A percentile compares a stretch with the other conserved stretches of the same genome.
These are phyloP conservation scores for Hemileccinum rubropunctum DNA, from an alignment of 768 basidiomycete genomes.

Conservation along the genomic window DNA sequence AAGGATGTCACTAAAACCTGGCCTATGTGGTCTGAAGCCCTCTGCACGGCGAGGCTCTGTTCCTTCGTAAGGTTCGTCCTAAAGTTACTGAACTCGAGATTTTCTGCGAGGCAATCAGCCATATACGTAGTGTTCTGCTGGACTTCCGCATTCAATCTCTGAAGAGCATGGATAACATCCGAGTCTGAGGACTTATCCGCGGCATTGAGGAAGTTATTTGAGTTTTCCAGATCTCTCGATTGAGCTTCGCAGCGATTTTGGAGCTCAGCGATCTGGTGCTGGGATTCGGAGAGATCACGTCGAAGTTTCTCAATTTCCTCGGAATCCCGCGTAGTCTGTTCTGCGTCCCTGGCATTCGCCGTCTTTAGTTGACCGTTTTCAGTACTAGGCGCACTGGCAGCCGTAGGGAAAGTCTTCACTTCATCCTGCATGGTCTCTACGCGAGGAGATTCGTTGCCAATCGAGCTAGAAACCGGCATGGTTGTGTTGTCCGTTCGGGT, in stretches of 20 bases:
- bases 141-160: conserved; percentile 12
- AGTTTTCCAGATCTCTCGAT: conserved; percentile 7
- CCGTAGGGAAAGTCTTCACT: no score
- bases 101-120: conserved; percentile 3
- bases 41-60: neutral
- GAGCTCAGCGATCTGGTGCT: neutral
- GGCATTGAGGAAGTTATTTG: conserved; percentile 3
- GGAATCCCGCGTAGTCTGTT: neutral
- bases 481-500: no score
- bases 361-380: neutral
- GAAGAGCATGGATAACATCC: conserved; percentile 4
- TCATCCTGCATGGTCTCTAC: no score
- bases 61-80: neutral
- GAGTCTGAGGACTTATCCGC: conserved; percentile 13
- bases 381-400: no score
- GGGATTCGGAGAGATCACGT: conserved; percentile 3
- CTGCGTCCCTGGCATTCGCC: neutral
- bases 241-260: conserved; percentile 9
- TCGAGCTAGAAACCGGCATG: no score
- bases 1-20: neutral
- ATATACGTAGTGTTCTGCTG: conserved; percentile 10
- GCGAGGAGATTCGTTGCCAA: neutral
- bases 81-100: neutral
- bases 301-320: conserved; percentile 7
- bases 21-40: neutral